These are phyloP conservation scores for Cladophialophora bantiana DNA, from an alignment of 2,329 filamentous ascomycete species.

Conservation along the genomic window DNA sequence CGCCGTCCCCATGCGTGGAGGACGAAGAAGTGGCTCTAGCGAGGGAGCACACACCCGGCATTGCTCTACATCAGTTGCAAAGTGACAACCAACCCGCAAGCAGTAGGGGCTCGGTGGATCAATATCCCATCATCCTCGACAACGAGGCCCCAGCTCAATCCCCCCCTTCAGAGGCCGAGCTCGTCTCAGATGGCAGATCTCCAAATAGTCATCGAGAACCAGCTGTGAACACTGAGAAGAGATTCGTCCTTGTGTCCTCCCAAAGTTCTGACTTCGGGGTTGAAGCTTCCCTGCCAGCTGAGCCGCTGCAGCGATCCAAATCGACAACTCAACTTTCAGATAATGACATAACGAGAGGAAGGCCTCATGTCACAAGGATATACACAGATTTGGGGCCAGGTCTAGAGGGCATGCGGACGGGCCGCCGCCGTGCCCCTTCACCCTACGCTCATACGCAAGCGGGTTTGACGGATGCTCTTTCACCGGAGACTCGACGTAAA, in stretches of 20 bases:
- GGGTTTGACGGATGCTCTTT: slow-evolving; percentile 8
- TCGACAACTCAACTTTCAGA: slow-evolving; percentile 32
- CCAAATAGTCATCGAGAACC: slow-evolving; percentile 10
- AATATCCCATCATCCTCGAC: slow-evolving; percentile 53
- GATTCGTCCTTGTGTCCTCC: slow-evolving; percentile 32
- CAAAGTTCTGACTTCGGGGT: slow-evolving; percentile 14
- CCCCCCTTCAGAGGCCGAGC: slow-evolving; percentile 9
- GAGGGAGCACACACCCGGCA: slow-evolving; percentile 48
- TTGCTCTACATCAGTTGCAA: slow-evolving; percentile 38
- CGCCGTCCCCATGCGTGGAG: slow-evolving; percentile 54
- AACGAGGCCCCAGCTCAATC: slow-evolving; percentile 34
- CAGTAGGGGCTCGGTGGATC: slow-evolving; percentile 52
- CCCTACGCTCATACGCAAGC: slow-evolving; percentile 34
- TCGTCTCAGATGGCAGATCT: slow-evolving; percentile 14
- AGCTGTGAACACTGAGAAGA: slow-evolving; percentile 25
- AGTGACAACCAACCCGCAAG: slow-evolving; percentile 40
- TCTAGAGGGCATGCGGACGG: slow-evolving; percentile 28
- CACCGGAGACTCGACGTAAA: slow-evolving; percentile 13
- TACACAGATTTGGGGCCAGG: slow-evolving; percentile 36
- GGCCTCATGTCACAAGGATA: slow-evolving; percentile 40
- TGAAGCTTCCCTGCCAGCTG: not conserved
- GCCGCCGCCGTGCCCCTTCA: slow-evolving; percentile 36
- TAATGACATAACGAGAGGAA: slow-evolving; percentile 16
- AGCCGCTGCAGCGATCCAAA: slow-evolving; percentile 32
- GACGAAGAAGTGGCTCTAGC: slow-evolving; percentile 53